Evolutionary conservation across 495 filamentous ascomycete genomes (phyloP).

Genomic region (Cercophora sp.): DNA sequence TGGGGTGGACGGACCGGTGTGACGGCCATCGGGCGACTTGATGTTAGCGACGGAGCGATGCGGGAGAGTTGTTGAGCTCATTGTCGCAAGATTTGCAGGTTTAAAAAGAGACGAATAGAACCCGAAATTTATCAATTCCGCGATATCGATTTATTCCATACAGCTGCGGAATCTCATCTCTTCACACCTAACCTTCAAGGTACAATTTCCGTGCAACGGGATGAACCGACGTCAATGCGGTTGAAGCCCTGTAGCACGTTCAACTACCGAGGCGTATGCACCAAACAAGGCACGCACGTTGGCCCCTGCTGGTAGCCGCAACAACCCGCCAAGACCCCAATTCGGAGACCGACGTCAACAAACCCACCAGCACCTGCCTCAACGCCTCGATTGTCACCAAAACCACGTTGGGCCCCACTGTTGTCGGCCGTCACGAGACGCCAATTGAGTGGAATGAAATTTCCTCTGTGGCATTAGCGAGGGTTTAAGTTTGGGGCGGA

Average conservation of each 20-base stretch:
- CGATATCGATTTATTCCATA: not conserved
- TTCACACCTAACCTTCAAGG: too few species aligned
- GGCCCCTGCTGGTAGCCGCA: conserved; percentile 12
- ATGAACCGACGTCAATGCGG: too few species aligned
- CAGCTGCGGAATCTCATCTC: not conserved
- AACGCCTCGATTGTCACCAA: not conserved
- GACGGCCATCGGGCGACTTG: conserved; percentile 29
- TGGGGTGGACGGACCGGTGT: conserved; percentile 56
- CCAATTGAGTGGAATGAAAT: too few species aligned
- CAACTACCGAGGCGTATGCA: too few species aligned
- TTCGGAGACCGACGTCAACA: conserved; percentile 31
- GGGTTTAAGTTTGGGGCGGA: not conserved
- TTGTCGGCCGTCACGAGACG: not conserved
- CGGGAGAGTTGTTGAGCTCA: conserved; percentile 31
- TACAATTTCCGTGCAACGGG: too few species aligned
- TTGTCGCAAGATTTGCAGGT: not conserved
- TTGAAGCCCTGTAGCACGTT: too few species aligned
- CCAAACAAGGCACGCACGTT: too few species aligned
- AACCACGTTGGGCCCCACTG: not conserved
- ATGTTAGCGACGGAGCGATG: conserved; percentile 52
- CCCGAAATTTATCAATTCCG: not conserved
- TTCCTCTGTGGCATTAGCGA: too few species aligned
- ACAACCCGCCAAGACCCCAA: conserved; percentile 17
- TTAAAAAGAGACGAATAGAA: not conserved
- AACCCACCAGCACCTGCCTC: conserved; percentile 1